A percentile compares a stretch with the other conserved stretches of the same genome.
Evolutionary conservation across 2,329 filamentous ascomycete species (phyloP).

Genomic region (Alternaria infectoria): DNA sequence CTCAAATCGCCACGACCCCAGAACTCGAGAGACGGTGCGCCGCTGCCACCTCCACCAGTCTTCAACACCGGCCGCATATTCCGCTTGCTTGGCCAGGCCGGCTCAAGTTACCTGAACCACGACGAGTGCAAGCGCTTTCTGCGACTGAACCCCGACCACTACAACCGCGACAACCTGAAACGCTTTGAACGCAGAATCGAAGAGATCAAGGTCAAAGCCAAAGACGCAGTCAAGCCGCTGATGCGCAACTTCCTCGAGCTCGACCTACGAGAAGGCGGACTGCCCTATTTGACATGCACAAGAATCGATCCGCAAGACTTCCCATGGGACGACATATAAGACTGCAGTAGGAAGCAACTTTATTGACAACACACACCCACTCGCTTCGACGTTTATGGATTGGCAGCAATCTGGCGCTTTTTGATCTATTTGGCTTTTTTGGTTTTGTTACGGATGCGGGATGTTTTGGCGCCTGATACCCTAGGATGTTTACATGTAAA

Average conservation of each 20-base stretch:
- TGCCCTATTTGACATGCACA: conserved; percentile 71
- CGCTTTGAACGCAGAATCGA: conserved; percentile 87
- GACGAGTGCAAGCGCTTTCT: conserved; percentile 92
- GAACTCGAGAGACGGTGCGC: conserved; percentile 23
- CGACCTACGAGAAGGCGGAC: conserved; percentile 64
- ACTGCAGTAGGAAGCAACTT: background rate
- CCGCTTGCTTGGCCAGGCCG: conserved; percentile 72
- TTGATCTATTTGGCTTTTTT: background rate
- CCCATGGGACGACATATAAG: conserved; percentile 60
- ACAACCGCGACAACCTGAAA: conserved; percentile 83
- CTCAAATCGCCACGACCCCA: conserved; percentile 53
- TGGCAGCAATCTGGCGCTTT: conserved; percentile 10
- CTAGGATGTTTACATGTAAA: conserved; percentile 5
- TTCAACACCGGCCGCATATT: conserved; percentile 76
- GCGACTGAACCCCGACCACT: conserved; percentile 80
- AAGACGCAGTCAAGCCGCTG: conserved; percentile 81
- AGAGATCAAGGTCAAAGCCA: conserved; percentile 83
- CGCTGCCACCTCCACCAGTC: conserved; percentile 50
- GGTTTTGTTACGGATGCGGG: background rate
- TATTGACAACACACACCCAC: background rate
- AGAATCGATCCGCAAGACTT: conserved; percentile 67
- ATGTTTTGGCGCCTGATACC: conserved; percentile 24
- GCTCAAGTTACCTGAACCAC: conserved; percentile 73
- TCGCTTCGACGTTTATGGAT: background rate
- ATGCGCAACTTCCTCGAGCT: conserved; percentile 87